phyloP scores from a whole-genome alignment of 116 monocot species.

The Iris pallida region DNA sequence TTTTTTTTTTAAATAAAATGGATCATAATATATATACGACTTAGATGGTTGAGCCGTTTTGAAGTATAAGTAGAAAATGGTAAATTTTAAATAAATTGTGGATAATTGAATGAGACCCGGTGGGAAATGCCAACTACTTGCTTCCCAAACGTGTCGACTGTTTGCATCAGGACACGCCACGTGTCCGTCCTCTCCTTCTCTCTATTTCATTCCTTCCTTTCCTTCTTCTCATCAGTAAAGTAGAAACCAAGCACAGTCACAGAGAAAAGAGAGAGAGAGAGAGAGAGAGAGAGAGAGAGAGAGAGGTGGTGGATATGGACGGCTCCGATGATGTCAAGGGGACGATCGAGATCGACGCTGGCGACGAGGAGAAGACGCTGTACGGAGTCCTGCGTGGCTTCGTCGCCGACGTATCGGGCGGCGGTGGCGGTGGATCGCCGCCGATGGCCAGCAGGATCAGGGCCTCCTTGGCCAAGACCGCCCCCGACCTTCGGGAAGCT shows the following conservation, averaged over 20 bases:
- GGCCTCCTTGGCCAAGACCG: constrained; percentile 23
- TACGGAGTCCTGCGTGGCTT: constrained; percentile 35
- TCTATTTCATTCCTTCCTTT: background rate
- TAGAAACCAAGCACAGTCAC: background rate
- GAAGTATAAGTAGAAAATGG: too few relatives aligned
- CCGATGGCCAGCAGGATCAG: constrained; percentile 28
- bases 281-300: too few relatives aligned
- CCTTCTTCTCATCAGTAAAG: background rate
- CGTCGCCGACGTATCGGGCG: constrained; percentile 29
- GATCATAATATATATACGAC: too few relatives aligned
- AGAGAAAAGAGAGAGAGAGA: constrained; percentile 7
- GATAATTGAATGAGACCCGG: too few relatives aligned
- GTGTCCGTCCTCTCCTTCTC: background rate
- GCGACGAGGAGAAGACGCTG: constrained; percentile 25
- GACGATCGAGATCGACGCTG: constrained; percentile 21
- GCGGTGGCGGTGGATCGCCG: constrained; percentile 6
- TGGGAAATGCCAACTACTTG: too few relatives aligned
- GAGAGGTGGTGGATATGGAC: background rate
- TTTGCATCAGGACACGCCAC: background rate
- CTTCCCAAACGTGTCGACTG: background rate
- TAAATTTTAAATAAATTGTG: too few relatives aligned
- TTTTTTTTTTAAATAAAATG: too few relatives aligned
- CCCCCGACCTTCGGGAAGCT: constrained; percentile 52
- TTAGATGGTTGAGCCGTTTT: too few relatives aligned
- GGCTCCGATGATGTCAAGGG: constrained; percentile 1